Base-by-base conservation (phyloP, 352 stramenopile species). In the Globisporangium spiculum region DNA sequence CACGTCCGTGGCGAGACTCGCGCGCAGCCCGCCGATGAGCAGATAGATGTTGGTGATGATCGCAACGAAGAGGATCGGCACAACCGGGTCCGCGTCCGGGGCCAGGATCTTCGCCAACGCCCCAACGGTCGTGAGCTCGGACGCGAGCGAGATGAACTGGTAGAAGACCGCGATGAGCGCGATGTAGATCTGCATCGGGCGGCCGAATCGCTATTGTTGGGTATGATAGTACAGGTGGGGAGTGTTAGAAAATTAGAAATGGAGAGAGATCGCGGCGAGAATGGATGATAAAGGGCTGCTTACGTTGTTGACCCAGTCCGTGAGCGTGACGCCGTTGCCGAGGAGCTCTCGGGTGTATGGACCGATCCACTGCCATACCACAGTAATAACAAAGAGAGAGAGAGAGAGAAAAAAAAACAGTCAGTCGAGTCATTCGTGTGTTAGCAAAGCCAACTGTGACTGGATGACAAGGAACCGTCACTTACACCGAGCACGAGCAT, bases 101-200 rank as follows among this genome's bases (percentile, higher is more conserved):
- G 79, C 84, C 36, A 91, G 65, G 62, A 87, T 83, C 10, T 54
- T 61, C 18, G 79, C 82, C 32, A 94, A 69, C n/a, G 75, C 32
- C 0, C 82, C 86, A 26, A 91, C 86, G 7, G 65, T 80, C 46
- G 86, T 92, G 64, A 90, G 71, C 70, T 93, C 86, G 5, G 83
- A 91, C 5, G 78, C 80, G 22, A 93, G 69, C 48, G 80, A 93
- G 74, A 93, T 90, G 64, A 93, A 91, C 75, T 94, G 86, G 78
- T 89, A 92, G 60, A 94, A 92, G 44, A 91, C 73, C 20, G 86
- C 80, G 55, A 92, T 84, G 64, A 88, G 71, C 18, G 75, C 73
- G 26, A 90, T 73, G 74, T 91, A 91, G 10, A 84, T 70, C 54
- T 93, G 83, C 81, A 90, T 90, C 24, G 76, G 52, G 53, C 81